Conservation (phyloP, 169 alveolate genomes). For the Eimeria acervulina region DNA sequence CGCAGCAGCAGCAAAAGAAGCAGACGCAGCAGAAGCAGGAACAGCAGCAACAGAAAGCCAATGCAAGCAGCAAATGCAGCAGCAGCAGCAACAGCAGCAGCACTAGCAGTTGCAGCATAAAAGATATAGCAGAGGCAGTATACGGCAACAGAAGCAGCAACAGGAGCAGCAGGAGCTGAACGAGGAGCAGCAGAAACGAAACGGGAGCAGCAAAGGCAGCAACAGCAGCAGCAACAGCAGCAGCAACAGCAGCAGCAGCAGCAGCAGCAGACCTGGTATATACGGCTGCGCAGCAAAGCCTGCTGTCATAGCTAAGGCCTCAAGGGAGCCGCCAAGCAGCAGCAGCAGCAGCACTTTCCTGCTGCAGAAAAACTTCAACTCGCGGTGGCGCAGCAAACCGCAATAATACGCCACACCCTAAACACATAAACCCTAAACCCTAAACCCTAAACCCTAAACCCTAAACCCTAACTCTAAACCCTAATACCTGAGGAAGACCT, state of each 20-base stretch:
- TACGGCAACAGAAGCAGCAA: background rate
- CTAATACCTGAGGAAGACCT: background rate
- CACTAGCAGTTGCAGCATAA: slow-evolving; percentile 3
- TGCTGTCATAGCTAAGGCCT: background rate
- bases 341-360: background rate
- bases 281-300: background rate
- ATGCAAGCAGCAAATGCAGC: background rate
- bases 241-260: slow-evolving; percentile 50
- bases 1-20: background rate
- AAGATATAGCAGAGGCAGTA: too few relatives aligned
- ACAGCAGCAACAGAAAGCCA: background rate
- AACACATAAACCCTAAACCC: slow-evolving; percentile 18
- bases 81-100: background rate
- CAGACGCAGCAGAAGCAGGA: background rate
- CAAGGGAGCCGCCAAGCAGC: background rate
- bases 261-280: background rate
- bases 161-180: background rate
- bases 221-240: background rate
- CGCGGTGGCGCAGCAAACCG: background rate
- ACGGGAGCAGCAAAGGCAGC: background rate
- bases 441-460: slow-evolving; percentile 10
- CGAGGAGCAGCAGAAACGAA: background rate
- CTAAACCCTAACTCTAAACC: background rate
- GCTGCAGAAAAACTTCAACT: background rate
- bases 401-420: background rate